Evolutionary conservation across 176 grass and related monocot genomes (phyloP), one percentile per base, ranked within the genome.

Genomic region (Pontederia crassipes): DNA sequence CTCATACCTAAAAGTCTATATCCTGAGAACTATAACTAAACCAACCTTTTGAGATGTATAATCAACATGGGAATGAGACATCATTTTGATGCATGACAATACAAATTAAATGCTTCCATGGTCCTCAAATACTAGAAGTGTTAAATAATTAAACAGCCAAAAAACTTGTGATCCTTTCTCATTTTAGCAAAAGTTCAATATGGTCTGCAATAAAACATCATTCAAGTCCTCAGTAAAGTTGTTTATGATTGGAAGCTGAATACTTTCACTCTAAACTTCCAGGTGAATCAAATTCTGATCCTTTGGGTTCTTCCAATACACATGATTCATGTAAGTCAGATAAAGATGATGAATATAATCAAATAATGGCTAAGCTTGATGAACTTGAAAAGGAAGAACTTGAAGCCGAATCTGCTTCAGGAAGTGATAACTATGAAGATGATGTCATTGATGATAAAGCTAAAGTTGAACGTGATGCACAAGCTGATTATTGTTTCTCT

Each of bases 361-460:
- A 54, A 58, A 76, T 98, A 56, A 86, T 92, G 79, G 74, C 84
- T 61, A 85, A 76, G 61, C 67, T 98, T 78, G 79, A 83, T 53
- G 84, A 89, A 83, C 64, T 92, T 29, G 87, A 92, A 67, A 83
- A 62, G 67, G 69, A 92, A 74, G 93, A 98, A 73, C 66, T 64
- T 40, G 84, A 92, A 57, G 74, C 68, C 69, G 87, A 79, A 72
- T 78, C 48, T 77, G 46, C 66, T 68, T 86, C 77, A 47, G 73
- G 66, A 61, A 74, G 57, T 57, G 57, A 58, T 54, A 32, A 79
- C 0, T 28, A 78, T 14, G 54, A 70, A 0, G 71, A 79, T 0
- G 72, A 55, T 11, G 52, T 70, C 0, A 68, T 56, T 47, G 74
- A 45, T 59, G 45, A 71, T 71, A 73, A 89, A 68, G 66, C 11